A percentile compares a stretch with the other conserved stretches of the same genome.
Conservation (phyloP, 108 stramenopile species). For the Asterionellopsis glacialis region DNA sequence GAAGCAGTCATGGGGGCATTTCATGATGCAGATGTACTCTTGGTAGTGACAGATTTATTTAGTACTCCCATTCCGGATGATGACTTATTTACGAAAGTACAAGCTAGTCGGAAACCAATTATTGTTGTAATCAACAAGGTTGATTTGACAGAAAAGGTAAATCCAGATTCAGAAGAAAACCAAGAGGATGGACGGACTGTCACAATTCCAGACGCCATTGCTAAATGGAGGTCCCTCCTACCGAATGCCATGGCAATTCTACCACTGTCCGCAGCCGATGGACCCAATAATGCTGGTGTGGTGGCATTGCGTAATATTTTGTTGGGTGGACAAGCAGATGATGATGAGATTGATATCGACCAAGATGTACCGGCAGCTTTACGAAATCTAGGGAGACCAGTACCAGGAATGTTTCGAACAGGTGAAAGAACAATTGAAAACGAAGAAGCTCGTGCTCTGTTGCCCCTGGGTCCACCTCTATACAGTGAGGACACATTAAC, state of each 20-base stretch:
- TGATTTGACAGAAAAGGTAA: constrained; percentile 53
- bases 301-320: constrained; percentile 52
- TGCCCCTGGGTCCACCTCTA: constrained; percentile 66
- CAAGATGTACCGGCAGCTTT: constrained; percentile 58
- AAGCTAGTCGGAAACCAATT: constrained; percentile 40
- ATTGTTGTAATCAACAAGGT: constrained; percentile 89
- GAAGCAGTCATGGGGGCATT: constrained; percentile 70
- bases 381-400: constrained; percentile 71
- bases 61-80: constrained; percentile 65
- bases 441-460: constrained; percentile 39
- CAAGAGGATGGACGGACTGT: constrained; percentile 29
- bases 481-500: constrained; percentile 73
- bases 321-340: constrained; percentile 27
- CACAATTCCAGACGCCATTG: constrained; percentile 60
- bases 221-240: constrained; percentile 58
- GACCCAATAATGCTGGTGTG: constrained; percentile 52
- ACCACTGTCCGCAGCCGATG: constrained; percentile 56
- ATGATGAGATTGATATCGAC: not conserved
- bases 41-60: constrained; percentile 84
- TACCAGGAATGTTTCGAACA: constrained; percentile 68
- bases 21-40: constrained; percentile 62
- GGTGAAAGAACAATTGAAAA: constrained; percentile 39
- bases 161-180: constrained; percentile 13
- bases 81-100: constrained; percentile 48
- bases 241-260: constrained; percentile 78